Percentiles rank a stretch among this genome's conserved stretches.
Conservation (phyloP, 164 flowering plant species). For the Liriodendron chinense region DNA sequence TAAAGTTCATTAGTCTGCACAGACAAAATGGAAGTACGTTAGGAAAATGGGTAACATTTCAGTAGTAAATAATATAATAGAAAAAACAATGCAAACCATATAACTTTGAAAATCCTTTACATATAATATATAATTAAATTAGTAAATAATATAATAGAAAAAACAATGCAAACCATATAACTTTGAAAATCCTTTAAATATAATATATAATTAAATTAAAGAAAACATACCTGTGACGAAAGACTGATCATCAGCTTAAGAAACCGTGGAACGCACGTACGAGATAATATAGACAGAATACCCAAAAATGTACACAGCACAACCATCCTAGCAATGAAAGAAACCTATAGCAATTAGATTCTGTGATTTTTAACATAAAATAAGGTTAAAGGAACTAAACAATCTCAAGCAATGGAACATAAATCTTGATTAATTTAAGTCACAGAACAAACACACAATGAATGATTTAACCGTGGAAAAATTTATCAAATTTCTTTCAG, state of each 20-base stretch:
- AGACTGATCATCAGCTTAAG: slow-evolving; percentile 92
- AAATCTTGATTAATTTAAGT: no score
- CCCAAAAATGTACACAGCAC: slow-evolving; percentile 66
- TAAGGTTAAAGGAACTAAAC: neutral
- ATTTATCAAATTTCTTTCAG: no score
- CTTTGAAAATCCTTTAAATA: neutral
- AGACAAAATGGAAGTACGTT: slow-evolving; percentile 5
- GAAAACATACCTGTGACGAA: slow-evolving; percentile 68
- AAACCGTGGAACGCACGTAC: slow-evolving; percentile 86
- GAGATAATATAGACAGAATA: slow-evolving; percentile 60
- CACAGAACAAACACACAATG: no score
- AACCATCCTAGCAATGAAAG: slow-evolving; percentile 50
- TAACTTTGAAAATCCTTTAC: neutral
- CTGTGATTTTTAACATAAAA: slow-evolving; percentile 2
- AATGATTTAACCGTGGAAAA: no score
- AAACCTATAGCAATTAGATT: slow-evolving; percentile 1
- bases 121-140: neutral
- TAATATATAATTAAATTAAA: neutral
- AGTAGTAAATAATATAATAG: neutral
- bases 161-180: neutral
- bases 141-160: neutral
- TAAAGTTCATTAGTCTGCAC: slow-evolving; percentile 95
- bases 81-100: neutral
- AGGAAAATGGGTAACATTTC: neutral
- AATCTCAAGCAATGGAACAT: neutral